A percentile compares a stretch with the other conserved stretches of the same genome.
Evolutionary conservation across 148 eudicot genomes (phyloP).

Genomic region (Fagopyrum tataricum): DNA sequence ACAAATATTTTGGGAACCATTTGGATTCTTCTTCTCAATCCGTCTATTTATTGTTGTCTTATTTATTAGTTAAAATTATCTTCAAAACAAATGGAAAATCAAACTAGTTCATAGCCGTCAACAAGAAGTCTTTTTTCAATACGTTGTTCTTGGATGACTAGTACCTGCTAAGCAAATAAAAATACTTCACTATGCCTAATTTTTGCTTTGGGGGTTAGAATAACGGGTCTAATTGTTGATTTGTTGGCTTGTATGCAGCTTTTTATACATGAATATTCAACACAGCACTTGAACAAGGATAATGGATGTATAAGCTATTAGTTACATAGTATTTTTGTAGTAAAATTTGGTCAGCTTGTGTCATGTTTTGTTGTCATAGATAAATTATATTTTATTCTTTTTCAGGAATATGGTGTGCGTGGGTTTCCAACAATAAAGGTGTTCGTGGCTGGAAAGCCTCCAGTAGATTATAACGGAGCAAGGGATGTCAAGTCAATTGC

Average conservation of each 20-base stretch:
- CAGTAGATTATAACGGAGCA: conserved; percentile 84
- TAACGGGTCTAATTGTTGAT: neutral
- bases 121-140: neutral
- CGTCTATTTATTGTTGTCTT: neutral
- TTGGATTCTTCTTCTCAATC: neutral
- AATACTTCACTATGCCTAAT: neutral
- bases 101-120: neutral
- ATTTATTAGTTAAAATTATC: neutral
- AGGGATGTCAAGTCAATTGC: conserved; percentile 84
- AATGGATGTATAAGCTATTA: neutral
- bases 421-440: conserved; percentile 97
- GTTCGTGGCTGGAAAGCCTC: conserved; percentile 80
- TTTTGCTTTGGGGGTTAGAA: neutral
- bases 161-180: neutral
- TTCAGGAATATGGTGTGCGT: conserved; percentile 84
- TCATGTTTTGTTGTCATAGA: neutral
- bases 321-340: neutral
- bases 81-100: neutral
- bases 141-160: neutral
- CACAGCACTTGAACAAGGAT: neutral
- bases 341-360: neutral
- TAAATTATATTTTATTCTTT: neutral
- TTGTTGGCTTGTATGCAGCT: neutral
- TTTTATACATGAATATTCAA: neutral
- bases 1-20: neutral